Conservation (phyloP, 1,284 basidiomycete genomes). For the Austroboletus niveus region DNA sequence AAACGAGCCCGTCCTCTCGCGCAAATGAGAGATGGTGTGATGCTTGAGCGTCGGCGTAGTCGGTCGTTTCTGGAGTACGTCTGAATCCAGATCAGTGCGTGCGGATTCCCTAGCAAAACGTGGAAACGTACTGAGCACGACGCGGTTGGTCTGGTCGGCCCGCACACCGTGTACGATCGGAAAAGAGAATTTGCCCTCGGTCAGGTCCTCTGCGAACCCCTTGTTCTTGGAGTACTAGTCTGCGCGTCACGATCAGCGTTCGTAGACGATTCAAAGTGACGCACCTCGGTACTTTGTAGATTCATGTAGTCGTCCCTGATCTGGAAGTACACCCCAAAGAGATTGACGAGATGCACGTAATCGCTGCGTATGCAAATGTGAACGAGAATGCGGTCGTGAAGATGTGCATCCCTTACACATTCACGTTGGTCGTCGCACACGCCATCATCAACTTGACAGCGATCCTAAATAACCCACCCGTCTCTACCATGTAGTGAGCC, state of each 20-base stretch:
- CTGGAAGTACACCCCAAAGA: constrained; percentile 94
- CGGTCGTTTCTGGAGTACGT: constrained; percentile 87
- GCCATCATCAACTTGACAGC: constrained; percentile 98
- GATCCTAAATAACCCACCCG: constrained; percentile 90
- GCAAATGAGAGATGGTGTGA: constrained; percentile 79
- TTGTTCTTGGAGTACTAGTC: constrained; percentile 85
- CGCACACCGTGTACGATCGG: constrained; percentile 89
- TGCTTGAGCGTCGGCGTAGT: constrained; percentile 75
- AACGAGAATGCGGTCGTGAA: neutral
- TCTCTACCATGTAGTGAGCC: constrained; percentile 60
- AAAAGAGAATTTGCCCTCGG: constrained; percentile 97
- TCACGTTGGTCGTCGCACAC: constrained; percentile 59
- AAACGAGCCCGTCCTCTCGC: constrained; percentile 65
- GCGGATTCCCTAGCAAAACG: neutral
- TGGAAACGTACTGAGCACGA: constrained; percentile 71
- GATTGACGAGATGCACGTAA: constrained; percentile 89
- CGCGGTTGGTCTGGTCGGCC: constrained; percentile 68
- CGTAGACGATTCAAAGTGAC: constrained; percentile 36
- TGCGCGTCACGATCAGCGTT: neutral
- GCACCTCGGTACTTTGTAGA: constrained; percentile 83
- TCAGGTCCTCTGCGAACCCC: constrained; percentile 92
- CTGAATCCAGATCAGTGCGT: constrained; percentile 39
- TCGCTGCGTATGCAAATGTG: constrained; percentile 49
- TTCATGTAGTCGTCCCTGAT: constrained; percentile 99
- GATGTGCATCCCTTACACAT: constrained; percentile 50